Base-by-base conservation (phyloP, 495 filamentous ascomycete species). In the Filosporella fistucella region DNA sequence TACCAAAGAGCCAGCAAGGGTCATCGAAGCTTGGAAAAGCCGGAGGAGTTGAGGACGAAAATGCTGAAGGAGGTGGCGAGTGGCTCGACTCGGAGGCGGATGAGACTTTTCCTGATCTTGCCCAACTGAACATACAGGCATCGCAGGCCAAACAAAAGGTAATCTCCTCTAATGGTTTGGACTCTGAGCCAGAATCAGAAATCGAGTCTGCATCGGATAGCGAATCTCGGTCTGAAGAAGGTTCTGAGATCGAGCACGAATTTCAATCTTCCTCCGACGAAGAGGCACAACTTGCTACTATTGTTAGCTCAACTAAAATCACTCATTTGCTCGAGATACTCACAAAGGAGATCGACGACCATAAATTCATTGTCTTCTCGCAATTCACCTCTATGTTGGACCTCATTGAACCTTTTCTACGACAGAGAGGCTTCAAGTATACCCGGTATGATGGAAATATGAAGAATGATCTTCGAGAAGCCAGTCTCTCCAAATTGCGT, bases 321-420 rank as follows among this genome's bases (percentile, higher is more conserved):
- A 82, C 81, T 40, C 81, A 88, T 44, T 72, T 97, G 20, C 77
- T 96, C 64, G 67, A 74, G 52, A 84, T 97, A 53, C 83, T 98
- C 14, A 75, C 81, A 56, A 80, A 81, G 47, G 93, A 98, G 63
- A 77, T 82, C 0, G 63, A 75, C 26, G 64, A 71, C 40, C 83
- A 95, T 72, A 98, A 98, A 63, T 93, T 93, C 63, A 98, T 98
- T 62, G 89, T 98, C 51, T 98, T 98, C 67, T 95, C 89, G 2
- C 87, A 96, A 58, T 96, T 95, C 65, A 94, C 88, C 10, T 89
- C 87, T 2, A 95, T 94, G 86, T 77, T 96, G 29, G 88, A 98
- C 69, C 84, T 96, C 20, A 81, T 97, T 55, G 89, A 97, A 63
- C 93, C 93, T 13, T 96, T 96, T 71, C 70, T 98, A 22, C 71